Base-by-base conservation (phyloP, 768 basidiomycete genomes). In the Panaeolus papilionaceus region DNA sequence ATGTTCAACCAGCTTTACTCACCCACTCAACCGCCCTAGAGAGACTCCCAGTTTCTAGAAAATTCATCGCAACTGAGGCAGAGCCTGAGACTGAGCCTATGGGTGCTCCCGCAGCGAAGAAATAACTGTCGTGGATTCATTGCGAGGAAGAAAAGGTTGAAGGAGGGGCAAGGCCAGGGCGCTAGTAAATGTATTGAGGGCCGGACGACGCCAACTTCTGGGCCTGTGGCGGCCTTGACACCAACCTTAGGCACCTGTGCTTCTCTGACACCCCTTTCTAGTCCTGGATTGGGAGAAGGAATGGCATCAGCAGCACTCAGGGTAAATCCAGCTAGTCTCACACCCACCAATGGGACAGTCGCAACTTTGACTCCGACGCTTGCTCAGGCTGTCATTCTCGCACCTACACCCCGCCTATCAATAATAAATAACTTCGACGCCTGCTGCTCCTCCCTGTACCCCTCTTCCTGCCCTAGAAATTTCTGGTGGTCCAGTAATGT, bases 81-180 rank as follows among this genome's bases (percentile, higher is more conserved):
- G 54, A 58, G 1, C 28, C 28, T 4, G 54, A 58, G 14, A 28
- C 28, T n/a, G n/a, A 28, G 14, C 54, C 54, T 1, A 28, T 28
- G 37, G 23, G 68, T n/a, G 20, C 67, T 11, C 37, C 67, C 1
- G 66, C 64, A 20, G 76, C 77, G 12, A 86, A 86, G 61, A 87
- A 88, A 49, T 87, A 88, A 69, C 83, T 88, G 75, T 86, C 88
- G 0, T 73, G 88, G 89, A 68, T 89, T 88, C 70, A 85, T 83
- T 37, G 65, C 85, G 38, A 76, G 88, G 66, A 88, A 83, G 81
- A 84, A 83, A 80, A 84, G 83, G 74, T 80, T 83, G 71, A 79
- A 81, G 64, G 85, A 86, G n/a, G 69, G 80, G 85, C 28, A 33
- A 4, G 28, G 82, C 68, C 69, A 72, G 62, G 28, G 69, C 70